Base-by-base conservation (phyloP, 2,329 filamentous ascomycete genomes). In the Thelonectria discophora region DNA sequence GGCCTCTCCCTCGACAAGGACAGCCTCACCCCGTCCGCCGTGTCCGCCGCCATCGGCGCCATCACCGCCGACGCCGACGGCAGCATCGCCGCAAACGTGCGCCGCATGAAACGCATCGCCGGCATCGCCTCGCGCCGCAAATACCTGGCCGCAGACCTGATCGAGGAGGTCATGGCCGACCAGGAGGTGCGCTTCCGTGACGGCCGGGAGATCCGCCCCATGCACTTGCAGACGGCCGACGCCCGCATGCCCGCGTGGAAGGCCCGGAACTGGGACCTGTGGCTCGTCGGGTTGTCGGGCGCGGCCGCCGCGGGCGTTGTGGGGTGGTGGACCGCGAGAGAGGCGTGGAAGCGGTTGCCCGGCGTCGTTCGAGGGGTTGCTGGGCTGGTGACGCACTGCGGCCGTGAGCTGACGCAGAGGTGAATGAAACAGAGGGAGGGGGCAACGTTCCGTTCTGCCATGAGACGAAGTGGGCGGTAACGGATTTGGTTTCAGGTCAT, bases 221-320 rank as follows among this genome's bases (percentile, higher is more conserved):
- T 80, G 76, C 79, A 82, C 61, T 68, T 81, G 11, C 76, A 81
- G 67, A 81, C 79, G 2, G 78, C 79, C 0, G 78, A 81, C 60
- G 72, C 73, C 63, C 71, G 79, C 15, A 81, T 81, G 77, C 70
- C 77, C 0, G 40, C 59, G 5, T 80, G 73, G 70, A 76, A 75
- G 48, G 76, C 75, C 0, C 73, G 69, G 43, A 81, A 80, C 56
- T 77, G 74, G 77, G 78, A 81, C 56, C 63, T 80, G 69, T 65
- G 63, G 66, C 18, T 65, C 8, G 53, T 74, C 2, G 66, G 66
- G 8, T 27, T 73, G n/a, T 46, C 60, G 1, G 40, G 64, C 0
- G 5, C 65, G n/a, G 57, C 55, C 17, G 61, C 55, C 13, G 37
- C 60, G 3, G 37, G 62, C 3, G 34, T 55, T 21, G 65, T 53